A percentile compares a stretch with the other conserved stretches of the same genome.
Conservation (phyloP, 179 eudicot genomes). For the Sideroxylon spinosum region DNA sequence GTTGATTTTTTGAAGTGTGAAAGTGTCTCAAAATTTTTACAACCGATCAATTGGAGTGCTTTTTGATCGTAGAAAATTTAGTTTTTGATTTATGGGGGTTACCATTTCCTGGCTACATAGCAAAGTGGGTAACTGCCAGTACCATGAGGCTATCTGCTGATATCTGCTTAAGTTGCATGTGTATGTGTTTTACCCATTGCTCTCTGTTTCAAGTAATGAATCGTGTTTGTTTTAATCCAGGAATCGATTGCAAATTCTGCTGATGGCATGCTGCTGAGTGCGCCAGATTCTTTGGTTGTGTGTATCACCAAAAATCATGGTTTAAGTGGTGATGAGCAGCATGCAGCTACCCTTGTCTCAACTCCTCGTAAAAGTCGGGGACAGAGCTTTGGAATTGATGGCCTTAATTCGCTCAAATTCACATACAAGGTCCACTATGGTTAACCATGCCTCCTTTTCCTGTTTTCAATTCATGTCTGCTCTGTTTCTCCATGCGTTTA, state of each 20-base stretch:
- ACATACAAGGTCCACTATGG: conserved; percentile 64
- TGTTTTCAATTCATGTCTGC: background rate
- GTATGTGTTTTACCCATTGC: background rate
- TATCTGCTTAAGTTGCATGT: background rate
- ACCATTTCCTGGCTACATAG: background rate
- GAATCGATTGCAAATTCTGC: conserved; percentile 89
- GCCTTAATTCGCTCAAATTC: conserved; percentile 78
- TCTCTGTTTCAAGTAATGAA: background rate
- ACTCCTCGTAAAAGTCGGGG: conserved; percentile 63
- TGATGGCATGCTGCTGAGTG: conserved; percentile 72
- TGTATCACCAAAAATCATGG: conserved; percentile 54
- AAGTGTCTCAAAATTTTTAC: background rate
- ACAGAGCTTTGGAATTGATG: conserved; percentile 56
- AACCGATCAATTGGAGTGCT: background rate
- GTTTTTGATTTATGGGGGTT: background rate
- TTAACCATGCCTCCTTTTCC: background rate
- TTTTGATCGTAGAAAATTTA: background rate
- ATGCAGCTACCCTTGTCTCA: conserved; percentile 32
- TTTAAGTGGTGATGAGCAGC: conserved; percentile 42
- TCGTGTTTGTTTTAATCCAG: conserved; percentile 32
- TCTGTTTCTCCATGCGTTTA: conserved; percentile 2
- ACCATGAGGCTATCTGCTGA: conserved; percentile 8
- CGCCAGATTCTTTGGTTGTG: conserved; percentile 80
- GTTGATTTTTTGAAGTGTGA: background rate
- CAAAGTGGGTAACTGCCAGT: background rate